These are phyloP conservation scores for Scenedesmus sp. DNA, from an alignment of 163 green algal species.

Conservation along the genomic window DNA sequence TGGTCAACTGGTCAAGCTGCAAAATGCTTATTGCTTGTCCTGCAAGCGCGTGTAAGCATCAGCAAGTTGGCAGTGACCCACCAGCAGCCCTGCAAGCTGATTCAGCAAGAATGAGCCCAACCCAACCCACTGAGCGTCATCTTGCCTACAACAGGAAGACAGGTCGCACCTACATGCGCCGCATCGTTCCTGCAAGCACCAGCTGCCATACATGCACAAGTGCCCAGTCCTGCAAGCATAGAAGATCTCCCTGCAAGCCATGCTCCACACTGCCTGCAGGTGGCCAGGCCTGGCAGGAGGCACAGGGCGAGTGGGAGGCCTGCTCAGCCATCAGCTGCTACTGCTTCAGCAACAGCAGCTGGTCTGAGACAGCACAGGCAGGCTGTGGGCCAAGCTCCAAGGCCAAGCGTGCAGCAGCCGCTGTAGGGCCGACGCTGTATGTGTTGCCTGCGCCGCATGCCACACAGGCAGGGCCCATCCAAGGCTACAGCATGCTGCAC, in stretches of 20 bases:
- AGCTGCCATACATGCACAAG: neutral
- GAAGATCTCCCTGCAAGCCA: neutral
- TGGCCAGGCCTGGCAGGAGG: constrained; percentile 16
- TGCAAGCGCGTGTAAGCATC: neutral
- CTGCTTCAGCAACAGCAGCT: constrained; percentile 32
- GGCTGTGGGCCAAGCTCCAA: constrained; percentile 12
- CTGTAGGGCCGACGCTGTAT: neutral
- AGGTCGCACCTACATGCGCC: neutral
- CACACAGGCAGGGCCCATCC: neutral
- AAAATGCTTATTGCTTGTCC: neutral
- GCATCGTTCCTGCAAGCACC: neutral
- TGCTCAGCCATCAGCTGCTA: constrained; percentile 10
- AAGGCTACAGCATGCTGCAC: constrained; percentile 31
- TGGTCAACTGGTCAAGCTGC: neutral
- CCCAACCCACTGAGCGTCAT: neutral
- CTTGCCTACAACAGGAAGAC: neutral
- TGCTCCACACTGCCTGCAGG: neutral
- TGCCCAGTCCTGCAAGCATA: neutral
- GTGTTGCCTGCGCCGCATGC: neutral
- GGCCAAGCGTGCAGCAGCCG: constrained; percentile 2
- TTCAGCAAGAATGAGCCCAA: neutral
- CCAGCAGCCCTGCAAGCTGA: neutral
- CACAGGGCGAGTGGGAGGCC: constrained; percentile 17
- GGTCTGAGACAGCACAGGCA: neutral
- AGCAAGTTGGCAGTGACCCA: neutral